Base-by-base conservation (phyloP, 352 stramenopile genomes). In the Blastocystis sp. region DNA sequence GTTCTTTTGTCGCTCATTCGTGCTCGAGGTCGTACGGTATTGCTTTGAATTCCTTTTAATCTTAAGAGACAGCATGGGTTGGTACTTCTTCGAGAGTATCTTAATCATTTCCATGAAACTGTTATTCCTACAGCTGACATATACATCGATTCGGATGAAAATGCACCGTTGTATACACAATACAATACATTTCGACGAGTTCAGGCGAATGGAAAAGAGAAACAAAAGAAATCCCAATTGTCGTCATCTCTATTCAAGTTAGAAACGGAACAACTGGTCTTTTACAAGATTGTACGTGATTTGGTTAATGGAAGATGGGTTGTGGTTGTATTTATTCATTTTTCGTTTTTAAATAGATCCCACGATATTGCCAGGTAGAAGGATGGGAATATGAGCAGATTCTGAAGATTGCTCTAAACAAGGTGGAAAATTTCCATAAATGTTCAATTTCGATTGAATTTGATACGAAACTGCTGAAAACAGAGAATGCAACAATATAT, bases 351-450 rank as follows among this genome's bases (percentile, higher is more conserved):
- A 32, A 27, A 19, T 29, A 80, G 69, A 63, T 80, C 21, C 69
- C 69, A 37, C 69, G 69, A 7, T 80, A 80, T 24, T 80, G 69
- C 24, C 37, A 35, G 21, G 7, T 54, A 12, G 69, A 80, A 35
- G 21, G 39, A 21, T 80, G 69, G 69, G 69, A 80, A 35, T 59
- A 46, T 14, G 69, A 80, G 51, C 69, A 80, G 69, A 80, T 80
- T 16, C 16, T 80, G 69, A 80, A 80, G 43, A 49, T 80, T n/a
- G 32, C 69, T 21, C 46, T 49, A 27, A 54, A 54, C 1, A 24
- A 63, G n/a, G 69, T 63, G 43, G 7, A 59, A 54, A 21, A 27
- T 24, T 80, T 80, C 43, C 39, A 35, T 4, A 27, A 49, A 9
- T 80, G 69, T 24, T 59, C 42, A 0, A 49, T 63, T 12, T 24